phyloP scores from a whole-genome alignment of 495 filamentous ascomycete species.

The Hypoxylon subgilvum region DNA sequence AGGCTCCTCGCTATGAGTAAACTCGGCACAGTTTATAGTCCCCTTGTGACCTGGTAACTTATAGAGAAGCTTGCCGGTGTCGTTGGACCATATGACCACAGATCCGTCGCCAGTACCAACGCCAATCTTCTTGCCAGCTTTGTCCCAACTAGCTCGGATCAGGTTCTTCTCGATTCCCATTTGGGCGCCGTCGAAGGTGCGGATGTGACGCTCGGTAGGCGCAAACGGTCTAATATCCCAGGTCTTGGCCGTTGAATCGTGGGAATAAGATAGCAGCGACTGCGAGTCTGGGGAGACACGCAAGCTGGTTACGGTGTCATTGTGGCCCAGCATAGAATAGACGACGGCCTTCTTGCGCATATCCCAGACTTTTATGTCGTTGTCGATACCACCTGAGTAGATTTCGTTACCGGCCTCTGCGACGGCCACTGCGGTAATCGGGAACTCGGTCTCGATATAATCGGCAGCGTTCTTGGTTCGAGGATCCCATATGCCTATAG shows the following conservation, averaged over 20 bases:
- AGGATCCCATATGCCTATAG: constrained; percentile 95
- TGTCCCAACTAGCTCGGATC: constrained; percentile 88
- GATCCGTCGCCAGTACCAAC: constrained; percentile 90
- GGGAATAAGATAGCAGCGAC: constrained; percentile 85
- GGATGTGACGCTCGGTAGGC: constrained; percentile 79
- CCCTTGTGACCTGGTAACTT: constrained; percentile 96
- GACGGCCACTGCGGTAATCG: constrained; percentile 87
- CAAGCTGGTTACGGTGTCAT: constrained; percentile 89
- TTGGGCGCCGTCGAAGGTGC: constrained; percentile 86
- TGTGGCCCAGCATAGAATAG: constrained; percentile 88
- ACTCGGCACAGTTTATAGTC: constrained; percentile 91
- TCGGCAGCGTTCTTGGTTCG: constrained; percentile 87
- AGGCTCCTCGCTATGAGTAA: constrained; percentile 80
- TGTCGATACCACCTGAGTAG: constrained; percentile 94
- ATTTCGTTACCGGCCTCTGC: constrained; percentile 95
- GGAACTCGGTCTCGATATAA: constrained; percentile 89
- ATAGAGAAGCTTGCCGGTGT: constrained; percentile 84
- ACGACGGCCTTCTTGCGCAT: constrained; percentile 85
- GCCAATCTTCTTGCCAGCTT: constrained; percentile 82
- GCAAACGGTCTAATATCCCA: constrained; percentile 98
- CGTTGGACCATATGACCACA: constrained; percentile 86
- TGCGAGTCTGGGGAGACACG: constrained; percentile 90
- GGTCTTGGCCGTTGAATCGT: constrained; percentile 89
- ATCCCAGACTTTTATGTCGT: constrained; percentile 97
- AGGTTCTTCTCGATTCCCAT: constrained; percentile 90